A percentile compares a stretch with the other conserved stretches of the same genome.
These are phyloP conservation scores for Dactylellina drechsleri DNA, from an alignment of 2,329 filamentous ascomycete species.

Conservation along the genomic window DNA sequence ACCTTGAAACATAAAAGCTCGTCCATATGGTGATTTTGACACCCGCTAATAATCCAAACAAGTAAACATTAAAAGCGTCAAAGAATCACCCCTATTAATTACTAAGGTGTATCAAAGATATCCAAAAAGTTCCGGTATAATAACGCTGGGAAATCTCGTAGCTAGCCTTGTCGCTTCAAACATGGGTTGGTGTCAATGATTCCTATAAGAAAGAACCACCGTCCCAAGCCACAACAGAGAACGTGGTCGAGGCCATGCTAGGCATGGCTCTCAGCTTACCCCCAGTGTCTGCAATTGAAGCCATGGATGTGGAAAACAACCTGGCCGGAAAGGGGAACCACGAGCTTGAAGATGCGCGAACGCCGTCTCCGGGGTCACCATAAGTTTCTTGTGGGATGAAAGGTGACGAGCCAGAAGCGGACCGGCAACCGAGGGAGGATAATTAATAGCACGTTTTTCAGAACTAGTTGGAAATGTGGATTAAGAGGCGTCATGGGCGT, in stretches of 20 bases:
- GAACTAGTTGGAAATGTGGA: background rate
- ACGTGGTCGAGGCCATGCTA: too few relatives aligned
- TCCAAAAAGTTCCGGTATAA: slow-evolving; percentile 1
- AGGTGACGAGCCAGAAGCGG: slow-evolving; percentile 25
- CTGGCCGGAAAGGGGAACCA: slow-evolving; percentile 32
- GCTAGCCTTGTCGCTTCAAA: too few relatives aligned
- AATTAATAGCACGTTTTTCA: background rate
- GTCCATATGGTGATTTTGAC: too few relatives aligned
- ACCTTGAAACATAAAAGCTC: background rate
- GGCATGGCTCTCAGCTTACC: slow-evolving; percentile 4
- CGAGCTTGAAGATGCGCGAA: slow-evolving; percentile 49
- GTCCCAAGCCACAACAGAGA: too few relatives aligned
- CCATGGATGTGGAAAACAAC: background rate
- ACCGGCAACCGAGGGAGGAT: slow-evolving; percentile 46
- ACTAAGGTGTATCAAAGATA: slow-evolving; percentile 1
- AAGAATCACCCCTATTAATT: too few relatives aligned
- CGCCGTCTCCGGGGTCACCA: slow-evolving; percentile 29
- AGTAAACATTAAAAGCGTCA: too few relatives aligned
- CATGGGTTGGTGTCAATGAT: too few relatives aligned
- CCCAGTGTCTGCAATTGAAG: slow-evolving; percentile 9
- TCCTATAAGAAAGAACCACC: too few relatives aligned
- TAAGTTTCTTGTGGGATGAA: slow-evolving; percentile 18
- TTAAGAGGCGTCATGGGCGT: background rate
- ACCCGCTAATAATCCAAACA: too few relatives aligned
- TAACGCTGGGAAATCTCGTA: too few relatives aligned